These are phyloP conservation scores for Chiua virens DNA, from an alignment of 768 basidiomycete species.

Conservation along the genomic window DNA sequence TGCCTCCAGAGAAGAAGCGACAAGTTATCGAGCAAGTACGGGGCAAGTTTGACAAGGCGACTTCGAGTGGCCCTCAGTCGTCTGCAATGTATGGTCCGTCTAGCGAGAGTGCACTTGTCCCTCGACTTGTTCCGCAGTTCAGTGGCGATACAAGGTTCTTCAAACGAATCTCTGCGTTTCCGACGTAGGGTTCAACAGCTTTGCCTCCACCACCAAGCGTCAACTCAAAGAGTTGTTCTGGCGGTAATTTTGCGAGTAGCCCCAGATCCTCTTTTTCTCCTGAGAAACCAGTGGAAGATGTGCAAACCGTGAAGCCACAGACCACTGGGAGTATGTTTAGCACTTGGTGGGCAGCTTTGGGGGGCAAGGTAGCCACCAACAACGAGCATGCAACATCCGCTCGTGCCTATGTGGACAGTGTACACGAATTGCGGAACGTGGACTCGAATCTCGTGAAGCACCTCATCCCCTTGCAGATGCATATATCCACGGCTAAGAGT, in stretches of 20 bases:
- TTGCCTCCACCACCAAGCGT: constrained; percentile 34
- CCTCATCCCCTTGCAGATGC: constrained; percentile 79
- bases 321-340: constrained; percentile 75
- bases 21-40: constrained; percentile 62
- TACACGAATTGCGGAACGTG: constrained; percentile 52
- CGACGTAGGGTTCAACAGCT: constrained; percentile 52
- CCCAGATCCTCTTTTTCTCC: constrained; percentile 23
- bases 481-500: constrained; percentile 78
- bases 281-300: constrained; percentile 30
- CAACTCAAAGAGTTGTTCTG: constrained; percentile 35
- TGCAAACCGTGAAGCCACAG: constrained; percentile 55
- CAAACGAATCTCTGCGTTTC: constrained; percentile 61
- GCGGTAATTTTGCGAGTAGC: constrained; percentile 37
- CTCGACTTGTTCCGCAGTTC: constrained; percentile 69
- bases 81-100: constrained; percentile 61
- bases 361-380: constrained; percentile 41
- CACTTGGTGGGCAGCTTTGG: constrained; percentile 74
- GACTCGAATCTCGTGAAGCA: constrained; percentile 71
- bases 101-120: constrained; percentile 53
- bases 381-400: constrained; percentile 49
- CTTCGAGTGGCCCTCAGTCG: constrained; percentile 33
- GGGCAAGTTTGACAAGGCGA: constrained; percentile 32
- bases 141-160: constrained; percentile 72
- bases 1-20: constrained; percentile 63
- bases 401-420: constrained; percentile 61